These are phyloP conservation scores for Chlamydomonas sphaeroides DNA, from an alignment of 139 green algal species.

Conservation along the genomic window DNA sequence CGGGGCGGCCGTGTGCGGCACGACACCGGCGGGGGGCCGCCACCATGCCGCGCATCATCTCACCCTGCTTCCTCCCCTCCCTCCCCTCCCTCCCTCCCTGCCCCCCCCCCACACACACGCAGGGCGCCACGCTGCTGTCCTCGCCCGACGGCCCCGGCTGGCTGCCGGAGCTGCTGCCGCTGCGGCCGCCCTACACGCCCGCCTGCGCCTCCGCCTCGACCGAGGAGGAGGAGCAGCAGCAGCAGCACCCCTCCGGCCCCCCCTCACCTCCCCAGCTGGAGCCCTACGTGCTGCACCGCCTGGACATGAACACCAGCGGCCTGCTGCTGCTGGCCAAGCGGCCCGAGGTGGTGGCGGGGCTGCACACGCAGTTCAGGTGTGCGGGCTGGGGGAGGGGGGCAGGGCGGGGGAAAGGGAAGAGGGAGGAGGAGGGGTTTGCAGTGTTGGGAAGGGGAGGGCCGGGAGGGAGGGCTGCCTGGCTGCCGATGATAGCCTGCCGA, in stretches of 20 bases:
- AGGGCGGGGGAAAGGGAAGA: neutral
- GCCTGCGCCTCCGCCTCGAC: neutral
- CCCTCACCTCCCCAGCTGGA: constrained; percentile 4
- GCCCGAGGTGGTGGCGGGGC: constrained; percentile 49
- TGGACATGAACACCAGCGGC: constrained; percentile 77
- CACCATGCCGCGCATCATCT: no score
- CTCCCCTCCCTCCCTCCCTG: no score
- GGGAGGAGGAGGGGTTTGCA: neutral
- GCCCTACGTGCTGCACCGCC: constrained; percentile 56
- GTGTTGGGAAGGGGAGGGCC: neutral
- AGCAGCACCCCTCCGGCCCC: no score
- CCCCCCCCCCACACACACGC: no score
- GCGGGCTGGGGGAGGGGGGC: neutral
- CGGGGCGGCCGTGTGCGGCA: no score
- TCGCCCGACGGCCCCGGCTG: no score
- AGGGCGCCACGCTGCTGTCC: no score
- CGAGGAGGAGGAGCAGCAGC: neutral
- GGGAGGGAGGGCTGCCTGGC: neutral
- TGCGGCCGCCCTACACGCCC: no score
- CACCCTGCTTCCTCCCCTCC: no score
- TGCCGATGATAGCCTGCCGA: no score
- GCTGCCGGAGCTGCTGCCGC: no score
- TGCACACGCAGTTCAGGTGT: constrained; percentile 84
- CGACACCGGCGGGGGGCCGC: no score
- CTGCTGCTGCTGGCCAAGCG: constrained; percentile 85